Conservation (phyloP, 805 yeast genomes). For the Sungouiella thailandica region DNA sequence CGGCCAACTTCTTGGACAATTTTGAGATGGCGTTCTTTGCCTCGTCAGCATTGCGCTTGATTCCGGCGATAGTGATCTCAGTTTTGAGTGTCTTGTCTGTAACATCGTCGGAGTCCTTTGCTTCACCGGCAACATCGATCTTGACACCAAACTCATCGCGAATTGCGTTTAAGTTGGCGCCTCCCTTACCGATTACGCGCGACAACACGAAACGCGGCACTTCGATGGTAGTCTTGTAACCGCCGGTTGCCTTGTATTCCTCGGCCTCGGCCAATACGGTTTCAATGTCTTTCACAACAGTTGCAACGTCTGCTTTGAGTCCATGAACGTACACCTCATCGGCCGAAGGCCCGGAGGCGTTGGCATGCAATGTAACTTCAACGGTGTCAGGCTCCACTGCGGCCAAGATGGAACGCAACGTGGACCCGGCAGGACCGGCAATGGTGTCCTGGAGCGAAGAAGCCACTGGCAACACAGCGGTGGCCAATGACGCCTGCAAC, state of each 20-base stretch:
- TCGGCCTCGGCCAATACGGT: conserved; percentile 52
- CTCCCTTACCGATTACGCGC: conserved; percentile 86
- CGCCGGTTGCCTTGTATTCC: conserved; percentile 38
- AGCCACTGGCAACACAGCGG: conserved; percentile 48
- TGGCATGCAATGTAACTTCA: conserved; percentile 43
- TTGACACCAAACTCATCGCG: conserved; percentile 71
- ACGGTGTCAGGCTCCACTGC: conserved; percentile 37
- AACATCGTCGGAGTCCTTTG: conserved; percentile 30
- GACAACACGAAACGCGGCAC: conserved; percentile 68
- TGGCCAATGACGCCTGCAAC: conserved; percentile 48
- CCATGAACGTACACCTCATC: conserved; percentile 69
- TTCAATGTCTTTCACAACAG: conserved; percentile 48
- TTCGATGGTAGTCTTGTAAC: conserved; percentile 42
- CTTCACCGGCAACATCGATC: conserved; percentile 59
- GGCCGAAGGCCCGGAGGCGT: conserved; percentile 31
- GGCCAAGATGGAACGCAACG: conserved; percentile 43
- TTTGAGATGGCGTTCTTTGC: conserved; percentile 56
- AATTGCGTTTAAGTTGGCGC: conserved; percentile 63
- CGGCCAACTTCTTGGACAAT: conserved; percentile 73
- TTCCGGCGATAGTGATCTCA: conserved; percentile 56
- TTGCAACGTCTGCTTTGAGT: conserved; percentile 53
- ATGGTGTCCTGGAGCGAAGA: conserved; percentile 53
- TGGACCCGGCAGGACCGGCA: conserved; percentile 56
- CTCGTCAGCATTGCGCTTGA: conserved; percentile 70
- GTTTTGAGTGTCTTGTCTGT: conserved; percentile 27